Base-by-base conservation (phyloP, 306 rosid species). In the Cyamopsis tetragonoloba region DNA sequence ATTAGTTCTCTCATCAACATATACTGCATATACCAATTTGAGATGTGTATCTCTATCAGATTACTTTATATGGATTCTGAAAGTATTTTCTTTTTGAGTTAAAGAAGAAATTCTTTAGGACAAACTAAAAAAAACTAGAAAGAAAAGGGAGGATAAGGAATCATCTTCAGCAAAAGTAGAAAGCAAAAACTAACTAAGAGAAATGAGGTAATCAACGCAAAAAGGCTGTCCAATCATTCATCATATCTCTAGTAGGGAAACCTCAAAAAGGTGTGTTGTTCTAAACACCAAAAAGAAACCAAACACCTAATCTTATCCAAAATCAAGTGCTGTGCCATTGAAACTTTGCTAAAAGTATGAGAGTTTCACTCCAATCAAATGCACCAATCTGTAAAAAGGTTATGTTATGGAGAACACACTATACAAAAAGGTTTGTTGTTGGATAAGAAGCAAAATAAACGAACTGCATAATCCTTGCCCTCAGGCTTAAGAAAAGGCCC, bases 61-160 rank as follows among this genome's bases (percentile, higher is more conserved):
- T 67, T 73, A 43, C 57, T 72, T 61, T n/a, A 6, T 47, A 12
- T 66, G 55, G 55, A 43, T 26, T 71, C 13, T 55, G 17, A 39
- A 65, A 44, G 15, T 24, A 14, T 26, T 50, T 68, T 35, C 1
- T 37, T 34, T 34, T 37, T 13, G 0, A 0, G 8, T 22, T 20
- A 1, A 18, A 50, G 32, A 32, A 66, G 9, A 67, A 51, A 28
- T 64, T 51, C 7, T 14, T 14, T 15, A 2, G 1, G 15, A 68
- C 37, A 34, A 66, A 32, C 14, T 12, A 14, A 7, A 19, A 32
- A 50, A 47, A 23, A 8, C 26, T 50, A 35, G 19, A 46, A 61
- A 38, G 67, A 12, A 4, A 39, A n/a, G 20, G 7, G 34, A 61
- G 35, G 51, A 39, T 12, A 24, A 23, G 13, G 11, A 60, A n/a